Evolutionary conservation across 108 stramenopile genomes (phyloP), one percentile per base, ranked within the genome.

Genomic region (Pseudonitzschia multistriata): DNA sequence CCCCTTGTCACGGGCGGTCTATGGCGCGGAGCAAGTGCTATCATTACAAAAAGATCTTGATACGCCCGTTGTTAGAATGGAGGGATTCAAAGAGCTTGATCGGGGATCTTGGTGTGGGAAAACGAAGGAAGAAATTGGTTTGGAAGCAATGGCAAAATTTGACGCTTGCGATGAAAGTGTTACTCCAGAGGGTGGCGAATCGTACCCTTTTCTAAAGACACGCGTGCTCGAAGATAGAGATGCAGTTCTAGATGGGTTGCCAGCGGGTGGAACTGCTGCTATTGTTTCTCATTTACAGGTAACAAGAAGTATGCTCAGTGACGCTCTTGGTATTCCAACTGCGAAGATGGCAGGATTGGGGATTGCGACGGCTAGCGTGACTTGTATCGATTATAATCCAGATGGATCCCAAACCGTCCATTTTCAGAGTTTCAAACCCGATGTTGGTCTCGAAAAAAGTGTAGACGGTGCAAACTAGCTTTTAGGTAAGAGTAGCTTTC

Each of bases 241-340:
- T 67, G 72, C 80, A 54, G 82, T 88, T 25, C 68, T 91, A 50
- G 71, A 65, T 22, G 29, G 60, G 27, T 56, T 83, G 33, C 80
- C 88, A 17, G 59, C 68, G 34, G 91, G 90, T 31, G 60, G 76
- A 59, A 83, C 88, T 4, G 87, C 85, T 59, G 83, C 80, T 17
- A 70, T 95, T 47, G 91, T 95, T 6, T 85, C 85, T 27, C 94
- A 95, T 76, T 83, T 95, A 66, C 91, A 92, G 68, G 94, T 95
- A 47, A 95, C 94, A 13, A 75, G 94, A 34, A 79, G 85, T 39
- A 85, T 95, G 72, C 66, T 95, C 25, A 80, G 79, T 60, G 91
- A 95, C 19, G 89, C 91, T 3, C 35, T 91, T 54, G 88, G 79
- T 17, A 79, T 92, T 72, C 86, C 88, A 27, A 77, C 82, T 13